Base-by-base conservation (phyloP, 2,329 filamentous ascomycete species). In the Monascus ruber region DNA sequence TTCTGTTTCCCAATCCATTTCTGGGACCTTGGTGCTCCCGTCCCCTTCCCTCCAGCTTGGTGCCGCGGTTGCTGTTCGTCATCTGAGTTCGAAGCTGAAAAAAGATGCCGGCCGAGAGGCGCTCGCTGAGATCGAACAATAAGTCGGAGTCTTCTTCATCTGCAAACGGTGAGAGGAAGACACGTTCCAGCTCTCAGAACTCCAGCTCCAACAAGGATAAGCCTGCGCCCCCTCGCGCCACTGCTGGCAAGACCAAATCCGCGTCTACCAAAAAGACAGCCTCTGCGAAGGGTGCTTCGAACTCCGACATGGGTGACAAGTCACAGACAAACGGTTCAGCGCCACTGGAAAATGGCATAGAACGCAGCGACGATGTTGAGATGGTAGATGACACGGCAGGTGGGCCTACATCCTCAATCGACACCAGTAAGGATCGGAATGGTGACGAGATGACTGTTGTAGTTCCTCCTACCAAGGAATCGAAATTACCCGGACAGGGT, bases 391-490 rank as follows among this genome's bases (percentile, higher is more conserved):
- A 76, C 63, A 66, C 64, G 56, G 60, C 67, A 52, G 72, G 73
- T 59, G 59, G 58, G 55, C 60, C 65, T 68, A 55, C 66, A 58
- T 64, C 63, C 52, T 60, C 58, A 54, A 55, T 72, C 53, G 83
- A 83, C 68, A 66, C 60, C 51, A 64, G 69, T 55, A 81, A 79
- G 66, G 74, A 73, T 53, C 81, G 81, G 68, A 79, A 86, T 55
- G 79, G 74, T 54, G 81, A 84, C 51, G 79, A 70, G 53, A 86
- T 86, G 81, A 86, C 82, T 37, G 81, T 86, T 48, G 82, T 87
- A 52, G 81, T 86, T 34, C 81, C 83, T 39, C 81, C 80, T 42
- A 76, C 79, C 48, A 85, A 85, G 70, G 68, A 69, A 54, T 67
- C 72, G 46, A 71, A 77, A 65, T 64, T 73, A 42, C 73, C 78